Evolutionary conservation across 768 basidiomycete species (phyloP).

Genomic region (Mycena venus): DNA sequence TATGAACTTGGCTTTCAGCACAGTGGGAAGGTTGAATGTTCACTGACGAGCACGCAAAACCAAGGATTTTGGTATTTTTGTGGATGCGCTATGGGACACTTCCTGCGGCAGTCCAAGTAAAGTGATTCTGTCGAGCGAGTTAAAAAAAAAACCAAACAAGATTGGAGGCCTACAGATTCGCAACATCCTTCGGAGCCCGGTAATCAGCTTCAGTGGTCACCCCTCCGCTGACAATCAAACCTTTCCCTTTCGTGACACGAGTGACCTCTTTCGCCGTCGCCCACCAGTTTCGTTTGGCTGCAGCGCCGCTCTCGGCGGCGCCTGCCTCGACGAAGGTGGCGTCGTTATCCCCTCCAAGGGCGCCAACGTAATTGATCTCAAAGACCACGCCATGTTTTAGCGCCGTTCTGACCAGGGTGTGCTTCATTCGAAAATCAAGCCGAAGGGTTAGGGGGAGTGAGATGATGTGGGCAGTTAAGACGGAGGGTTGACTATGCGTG

Average conservation of each 20-base stretch:
- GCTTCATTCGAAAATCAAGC: slow-evolving; percentile 85
- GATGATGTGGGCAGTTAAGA: slow-evolving; percentile 85
- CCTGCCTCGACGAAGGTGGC: slow-evolving; percentile 57
- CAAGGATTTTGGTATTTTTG: slow-evolving; percentile 74
- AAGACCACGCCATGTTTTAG: slow-evolving; percentile 87
- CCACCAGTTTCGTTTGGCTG: slow-evolving; percentile 88
- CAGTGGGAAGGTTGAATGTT: not conserved
- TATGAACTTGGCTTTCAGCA: not conserved
- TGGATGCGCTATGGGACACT: slow-evolving; percentile 71
- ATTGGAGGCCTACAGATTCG: slow-evolving; percentile 71
- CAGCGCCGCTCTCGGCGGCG: slow-evolving; percentile 64
- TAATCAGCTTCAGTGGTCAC: slow-evolving; percentile 72
- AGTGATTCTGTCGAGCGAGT: slow-evolving; percentile 60
- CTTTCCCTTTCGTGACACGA: slow-evolving; percentile 86
- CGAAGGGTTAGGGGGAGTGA: slow-evolving; percentile 82
- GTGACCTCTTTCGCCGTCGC: slow-evolving; percentile 80
- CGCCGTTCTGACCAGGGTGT: slow-evolving; percentile 85
- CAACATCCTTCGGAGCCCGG: slow-evolving; percentile 79
- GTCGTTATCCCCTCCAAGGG: slow-evolving; percentile 74
- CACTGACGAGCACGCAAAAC: slow-evolving; percentile 80
- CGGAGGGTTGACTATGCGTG: slow-evolving; percentile 81
- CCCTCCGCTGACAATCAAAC: slow-evolving; percentile 79
- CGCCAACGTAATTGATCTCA: slow-evolving; percentile 84
- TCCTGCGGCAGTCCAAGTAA: slow-evolving; percentile 80
- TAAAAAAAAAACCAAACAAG: not conserved